Evolutionary conservation across 768 basidiomycete genomes (phyloP), one percentile per base, ranked within the genome.

Genomic region (Termitomyces sp.): DNA sequence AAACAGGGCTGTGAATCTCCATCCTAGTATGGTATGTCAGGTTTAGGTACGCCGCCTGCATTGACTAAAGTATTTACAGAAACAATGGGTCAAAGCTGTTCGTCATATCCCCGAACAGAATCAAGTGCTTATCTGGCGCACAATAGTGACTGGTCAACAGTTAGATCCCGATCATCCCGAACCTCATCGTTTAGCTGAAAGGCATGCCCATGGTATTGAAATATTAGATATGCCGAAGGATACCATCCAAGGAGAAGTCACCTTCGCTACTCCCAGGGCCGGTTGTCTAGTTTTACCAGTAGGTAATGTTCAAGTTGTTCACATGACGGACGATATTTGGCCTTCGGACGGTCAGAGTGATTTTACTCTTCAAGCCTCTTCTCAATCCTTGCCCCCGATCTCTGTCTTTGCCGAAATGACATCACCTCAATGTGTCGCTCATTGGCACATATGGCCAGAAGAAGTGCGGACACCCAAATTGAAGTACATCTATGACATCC

Each of bases 91-190:
- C 61, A 78, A 76, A 57, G 81, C 78, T n/a, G 71, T 84, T 55
- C 80, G 84, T 43, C 75, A 81, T 31, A 69, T 86, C 38, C 84
- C 84, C 3, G 71, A 73, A 12, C 85, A 87, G 68, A 71, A 74
- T 11, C 77, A 84, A 58, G 69, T 88, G 11, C 71, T 87, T n/a
- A 74, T 85, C 56, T 75, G 85, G 50, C 83, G 86, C 45, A 20
- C 34, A 12, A 36, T 20, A 9, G 5, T 6, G 11, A 11, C 2
- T 2, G 9, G 17, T 50, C 49, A n/a, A 4, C 2, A 4, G n/a
- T 46, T 10, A 4, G 1, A 25, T 10, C 7, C 45, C 45, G 4
- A 11, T 46, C 2, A 20, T 4, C 45, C 7, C 3, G n/a, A 46
- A 46, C 45, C n/a, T 43, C 17, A 9, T 49, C 14, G 15, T 50